Conservation (phyloP, 345 rosid genomes). For the Hypericum androsaemum region DNA sequence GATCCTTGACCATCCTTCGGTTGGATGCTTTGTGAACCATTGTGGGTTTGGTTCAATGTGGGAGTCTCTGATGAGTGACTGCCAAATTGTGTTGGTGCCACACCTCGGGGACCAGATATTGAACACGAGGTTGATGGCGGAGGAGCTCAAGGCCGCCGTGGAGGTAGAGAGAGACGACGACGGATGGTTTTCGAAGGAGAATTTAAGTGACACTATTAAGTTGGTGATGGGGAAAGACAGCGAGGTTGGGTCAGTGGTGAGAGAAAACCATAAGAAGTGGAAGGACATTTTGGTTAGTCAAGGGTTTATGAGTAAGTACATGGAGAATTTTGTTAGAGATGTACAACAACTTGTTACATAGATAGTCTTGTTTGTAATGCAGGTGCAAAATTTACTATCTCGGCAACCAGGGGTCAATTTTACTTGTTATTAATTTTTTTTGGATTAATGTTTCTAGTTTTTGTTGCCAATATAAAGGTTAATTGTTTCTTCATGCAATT, state of each 20-base stretch:
- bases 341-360: slow-evolving; percentile 24
- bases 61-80: slow-evolving; percentile 22
- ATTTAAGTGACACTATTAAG: slow-evolving; percentile 8
- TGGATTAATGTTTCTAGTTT: no score
- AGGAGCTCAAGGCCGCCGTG: slow-evolving; percentile 3
- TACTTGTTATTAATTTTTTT: no score
- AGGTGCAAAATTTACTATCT: no score
- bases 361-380: no score
- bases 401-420: no score
- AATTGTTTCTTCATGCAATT: no score
- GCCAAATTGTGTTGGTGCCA: slow-evolving; percentile 3
- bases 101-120: background rate
- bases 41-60: slow-evolving; percentile 30
- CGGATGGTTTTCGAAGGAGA: slow-evolving; percentile 19
- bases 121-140: slow-evolving; percentile 1
- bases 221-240: slow-evolving; percentile 26
- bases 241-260: slow-evolving; percentile 29
- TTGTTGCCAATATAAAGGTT: no score
- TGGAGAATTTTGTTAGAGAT: slow-evolving; percentile 34
- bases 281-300: slow-evolving; percentile 19
- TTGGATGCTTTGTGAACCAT: slow-evolving; percentile 17
- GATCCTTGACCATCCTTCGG: slow-evolving; percentile 16
- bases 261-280: slow-evolving; percentile 37
- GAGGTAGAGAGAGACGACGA: slow-evolving; percentile 8
- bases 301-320: slow-evolving; percentile 27